Percentiles rank a stretch among this genome's conserved stretches.
These are phyloP conservation scores for Aspergillus glaucus DNA, from an alignment of 2,329 filamentous ascomycete genomes.

Conservation along the genomic window DNA sequence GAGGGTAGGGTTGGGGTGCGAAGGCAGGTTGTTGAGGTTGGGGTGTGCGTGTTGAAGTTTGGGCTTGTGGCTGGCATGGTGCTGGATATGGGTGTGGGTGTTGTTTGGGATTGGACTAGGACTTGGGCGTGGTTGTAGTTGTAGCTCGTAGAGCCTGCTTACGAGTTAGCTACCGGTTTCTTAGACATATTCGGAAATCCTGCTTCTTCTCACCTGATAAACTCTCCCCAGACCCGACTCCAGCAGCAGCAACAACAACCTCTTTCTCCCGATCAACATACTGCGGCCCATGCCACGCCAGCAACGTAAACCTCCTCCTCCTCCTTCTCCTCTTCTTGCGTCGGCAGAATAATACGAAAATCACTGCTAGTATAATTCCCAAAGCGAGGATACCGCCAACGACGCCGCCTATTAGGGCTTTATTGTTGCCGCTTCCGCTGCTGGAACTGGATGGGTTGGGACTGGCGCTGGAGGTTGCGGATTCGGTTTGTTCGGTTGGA, in stretches of 20 bases:
- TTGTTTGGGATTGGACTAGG: background rate
- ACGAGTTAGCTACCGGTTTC: background rate
- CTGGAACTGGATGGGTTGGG: background rate
- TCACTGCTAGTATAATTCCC: slow-evolving; percentile 7
- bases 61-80: background rate
- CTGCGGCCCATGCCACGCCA: background rate
- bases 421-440: slow-evolving; percentile 1
- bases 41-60: background rate
- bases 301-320: background rate
- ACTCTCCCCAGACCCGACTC: background rate
- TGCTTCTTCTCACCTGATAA: background rate
- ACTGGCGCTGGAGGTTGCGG: background rate
- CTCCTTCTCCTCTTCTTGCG: slow-evolving; percentile 8
- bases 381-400: slow-evolving; percentile 10
- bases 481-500: background rate
- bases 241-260: background rate
- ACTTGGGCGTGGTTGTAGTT: no score
- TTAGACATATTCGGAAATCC: background rate
- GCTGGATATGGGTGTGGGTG: background rate
- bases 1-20: background rate
- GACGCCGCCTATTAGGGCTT: slow-evolving; percentile 19
- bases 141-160: background rate
- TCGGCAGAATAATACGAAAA: slow-evolving; percentile 10
- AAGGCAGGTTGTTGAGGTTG: background rate
- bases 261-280: background rate